A percentile compares a stretch with the other conserved stretches of the same genome.
These are phyloP conservation scores for Phytophthora agathidicida DNA, from an alignment of 352 stramenopile genomes.

Conservation along the genomic window DNA sequence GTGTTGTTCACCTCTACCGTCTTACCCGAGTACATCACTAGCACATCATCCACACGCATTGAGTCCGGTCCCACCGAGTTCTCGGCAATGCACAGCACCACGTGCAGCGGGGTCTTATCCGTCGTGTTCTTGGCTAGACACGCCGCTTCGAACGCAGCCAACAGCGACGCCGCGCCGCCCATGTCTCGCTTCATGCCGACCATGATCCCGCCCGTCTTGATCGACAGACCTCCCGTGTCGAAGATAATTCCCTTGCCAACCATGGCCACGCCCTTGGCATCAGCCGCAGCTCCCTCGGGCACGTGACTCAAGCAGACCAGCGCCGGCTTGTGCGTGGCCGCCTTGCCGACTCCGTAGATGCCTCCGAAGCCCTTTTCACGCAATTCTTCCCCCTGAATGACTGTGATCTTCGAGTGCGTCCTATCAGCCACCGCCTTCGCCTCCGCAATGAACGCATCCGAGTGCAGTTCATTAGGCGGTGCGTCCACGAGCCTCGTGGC, in stretches of 20 bases:
- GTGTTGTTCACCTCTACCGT: slow-evolving; percentile 98
- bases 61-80: slow-evolving; percentile 92
- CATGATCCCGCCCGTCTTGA: slow-evolving; percentile 93
- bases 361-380: slow-evolving; percentile 90
- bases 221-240: slow-evolving; percentile 95
- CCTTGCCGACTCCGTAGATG: slow-evolving; percentile 94
- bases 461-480: slow-evolving; percentile 91
- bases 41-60: slow-evolving; percentile 94
- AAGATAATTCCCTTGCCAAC: slow-evolving; percentile 98
- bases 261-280: slow-evolving; percentile 71
- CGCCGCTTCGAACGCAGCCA: slow-evolving; percentile 79
- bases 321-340: slow-evolving; percentile 84
- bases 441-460: slow-evolving; percentile 88
- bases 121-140: slow-evolving; percentile 90
- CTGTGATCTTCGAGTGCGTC: slow-evolving; percentile 64
- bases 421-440: slow-evolving; percentile 60
- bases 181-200: slow-evolving; percentile 95
- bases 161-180: slow-evolving; percentile 79
- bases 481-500: slow-evolving; percentile 89
- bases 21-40: slow-evolving; percentile 94
- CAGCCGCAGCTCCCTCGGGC: slow-evolving; percentile 32
- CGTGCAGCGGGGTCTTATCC: slow-evolving; percentile 86
- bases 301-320: slow-evolving; percentile 92
- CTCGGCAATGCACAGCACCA: slow-evolving; percentile 93
- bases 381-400: slow-evolving; percentile 94